Percentiles rank a stretch among this genome's conserved stretches.
These are phyloP conservation scores for Candida adriatica DNA, from an alignment of 805 yeast species.

Conservation along the genomic window DNA sequence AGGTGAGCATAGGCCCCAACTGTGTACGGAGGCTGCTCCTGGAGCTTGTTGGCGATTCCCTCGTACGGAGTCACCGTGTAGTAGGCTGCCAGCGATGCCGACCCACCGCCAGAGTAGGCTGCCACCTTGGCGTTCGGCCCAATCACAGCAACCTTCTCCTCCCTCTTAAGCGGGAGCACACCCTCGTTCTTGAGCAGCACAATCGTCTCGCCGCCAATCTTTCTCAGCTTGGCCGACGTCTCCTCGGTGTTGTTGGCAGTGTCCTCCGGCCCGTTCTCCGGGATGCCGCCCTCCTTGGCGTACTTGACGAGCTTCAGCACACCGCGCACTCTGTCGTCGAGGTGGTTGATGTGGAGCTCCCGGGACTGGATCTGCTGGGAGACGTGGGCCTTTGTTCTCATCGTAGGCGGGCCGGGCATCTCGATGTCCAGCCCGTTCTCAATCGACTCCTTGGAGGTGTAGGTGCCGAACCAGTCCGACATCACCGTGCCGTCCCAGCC, in stretches of 20 bases:
- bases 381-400: constrained; percentile 33
- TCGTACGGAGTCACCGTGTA: constrained; percentile 44
- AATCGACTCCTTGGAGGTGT: constrained; percentile 38
- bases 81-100: constrained; percentile 45
- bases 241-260: constrained; percentile 39
- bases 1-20: constrained; percentile 32
- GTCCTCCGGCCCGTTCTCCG: constrained; percentile 19
- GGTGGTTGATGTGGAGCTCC: constrained; percentile 31
- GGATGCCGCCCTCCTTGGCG: constrained; percentile 32
- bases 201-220: constrained; percentile 42
- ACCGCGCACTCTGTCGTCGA: constrained; percentile 43
- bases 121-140: constrained; percentile 52
- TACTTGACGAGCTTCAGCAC: constrained; percentile 44
- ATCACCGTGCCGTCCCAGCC: constrained; percentile 46
- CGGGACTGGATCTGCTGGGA: constrained; percentile 35
- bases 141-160: constrained; percentile 42
- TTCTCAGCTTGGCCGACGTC: constrained; percentile 35
- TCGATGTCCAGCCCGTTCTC: constrained; percentile 56
- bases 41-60: constrained; percentile 31
- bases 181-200: constrained; percentile 52
- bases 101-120: constrained; percentile 55
- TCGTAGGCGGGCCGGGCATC: constrained; percentile 58
- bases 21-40: constrained; percentile 23
- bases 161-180: constrained; percentile 40
- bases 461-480: constrained; percentile 63